Conservation (phyloP, 305 asterid species). For the Fraxinus platypoda region DNA sequence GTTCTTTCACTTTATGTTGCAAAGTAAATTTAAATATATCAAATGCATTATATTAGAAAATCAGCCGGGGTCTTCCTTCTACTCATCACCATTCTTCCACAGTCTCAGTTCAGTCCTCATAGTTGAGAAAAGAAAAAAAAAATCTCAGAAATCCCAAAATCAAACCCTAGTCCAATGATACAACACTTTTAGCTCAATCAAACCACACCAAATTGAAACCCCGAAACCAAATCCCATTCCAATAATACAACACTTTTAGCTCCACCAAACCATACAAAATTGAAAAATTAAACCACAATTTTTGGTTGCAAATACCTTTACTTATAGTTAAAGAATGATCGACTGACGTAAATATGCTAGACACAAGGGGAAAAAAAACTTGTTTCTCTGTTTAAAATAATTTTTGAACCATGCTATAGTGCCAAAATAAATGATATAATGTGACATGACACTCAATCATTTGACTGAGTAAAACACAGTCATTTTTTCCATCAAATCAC, state of each 20-base stretch:
- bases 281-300: not conserved
- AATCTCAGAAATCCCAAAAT: not conserved
- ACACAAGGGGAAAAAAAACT: not conserved
- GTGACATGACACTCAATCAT: no score
- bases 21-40: conserved; percentile 1
- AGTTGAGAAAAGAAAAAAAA: not conserved
- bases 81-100: not conserved
- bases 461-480: no score
- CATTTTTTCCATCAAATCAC: no score
- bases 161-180: not conserved
- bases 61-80: not conserved
- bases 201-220: not conserved
- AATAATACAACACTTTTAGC: not conserved
- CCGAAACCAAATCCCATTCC: not conserved
- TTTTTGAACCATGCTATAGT: no score
- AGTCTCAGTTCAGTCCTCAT: not conserved
- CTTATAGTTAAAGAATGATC: not conserved
- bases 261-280: not conserved
- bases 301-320: not conserved
- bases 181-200: not conserved
- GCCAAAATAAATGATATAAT: no score
- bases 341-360: not conserved
- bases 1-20: not conserved
- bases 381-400: not conserved
- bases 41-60: not conserved